Base-by-base conservation (phyloP, 352 stramenopile genomes). In the Phytophthora constricta region DNA sequence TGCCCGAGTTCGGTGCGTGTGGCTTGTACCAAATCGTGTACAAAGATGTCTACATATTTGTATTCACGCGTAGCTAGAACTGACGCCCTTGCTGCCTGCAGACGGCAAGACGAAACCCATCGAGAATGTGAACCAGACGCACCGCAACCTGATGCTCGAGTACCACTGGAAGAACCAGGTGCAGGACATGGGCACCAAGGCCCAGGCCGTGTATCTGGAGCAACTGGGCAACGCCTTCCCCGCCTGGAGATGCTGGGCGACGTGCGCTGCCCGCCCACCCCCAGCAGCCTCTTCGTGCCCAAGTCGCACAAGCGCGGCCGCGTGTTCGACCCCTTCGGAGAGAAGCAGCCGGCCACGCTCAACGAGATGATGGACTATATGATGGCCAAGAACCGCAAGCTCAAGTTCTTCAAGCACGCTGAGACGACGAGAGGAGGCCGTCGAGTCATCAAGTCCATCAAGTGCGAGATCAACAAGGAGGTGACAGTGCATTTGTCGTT, bases 341-440 rank as follows among this genome's bases (percentile, higher is more conserved):
- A 94, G 69, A 93, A 94, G 55, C 86, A 94, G 62, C 87, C 87
- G 13, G 80, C 79, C 27, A 94, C 84, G 20, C 74, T 96, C 42
- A 92, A 91, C 48, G 86, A 96, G 56, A 96, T 96, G 87, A 94
- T 96, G 87, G 87, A 96, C 65, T 96, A 82, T 61, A 89, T 96
- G 79, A 93, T 93, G 82, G 82, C 80, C 54, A 92, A 92, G 59
- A 96, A 93, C 60, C 85, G 86, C 58, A 93, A 93, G 56, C 84
- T 93, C 72, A 94, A 94, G 72, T 96, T 96, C 55, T 94, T 91
- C 66, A 96, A 96, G 67, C 87, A 94, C 43, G 79, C 83, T 10
- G 87, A 96, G 70, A 96, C 87, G 14, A 96, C 87, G 28, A 81
- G 87, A 23, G 87, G 87, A 20, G 87, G 87, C 13, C 86, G 87